Percentiles rank a stretch among this genome's conserved stretches.
Evolutionary conservation across 2,329 filamentous ascomycete species (phyloP).

Genomic region (Colletotrichum camelliae): DNA sequence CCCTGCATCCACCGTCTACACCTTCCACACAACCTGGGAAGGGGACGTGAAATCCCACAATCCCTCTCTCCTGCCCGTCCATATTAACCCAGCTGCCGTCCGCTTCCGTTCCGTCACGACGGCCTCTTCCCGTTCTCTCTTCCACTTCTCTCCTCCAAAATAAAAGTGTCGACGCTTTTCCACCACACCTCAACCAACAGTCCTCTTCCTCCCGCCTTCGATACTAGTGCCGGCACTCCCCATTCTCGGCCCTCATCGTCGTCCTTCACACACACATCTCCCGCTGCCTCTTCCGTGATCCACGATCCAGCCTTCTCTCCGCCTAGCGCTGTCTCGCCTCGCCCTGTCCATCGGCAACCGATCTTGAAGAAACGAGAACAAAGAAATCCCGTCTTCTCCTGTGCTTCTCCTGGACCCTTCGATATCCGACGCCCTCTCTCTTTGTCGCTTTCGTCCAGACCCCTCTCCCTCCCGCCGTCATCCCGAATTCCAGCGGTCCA

Average conservation of each 20-base stretch:
- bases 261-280: neutral
- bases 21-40: neutral
- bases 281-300: neutral
- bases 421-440: constrained; percentile 1
- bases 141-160: neutral
- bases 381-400: neutral
- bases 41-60: neutral
- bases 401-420: constrained; percentile 3
- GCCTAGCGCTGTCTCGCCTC: constrained; percentile 20
- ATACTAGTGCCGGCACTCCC: neutral
- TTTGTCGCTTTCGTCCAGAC: constrained; percentile 18
- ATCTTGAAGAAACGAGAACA: neutral
- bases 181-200: neutral
- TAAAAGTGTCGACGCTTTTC: neutral
- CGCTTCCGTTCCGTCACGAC: constrained; percentile 6
- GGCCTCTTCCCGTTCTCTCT: neutral
- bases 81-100: constrained; percentile 20
- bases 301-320: constrained; percentile 8
- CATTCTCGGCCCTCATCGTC: neutral
- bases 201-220: neutral
- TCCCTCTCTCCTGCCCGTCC: constrained; percentile 6
- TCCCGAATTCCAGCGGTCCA: constrained; percentile 3
- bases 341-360: neutral
- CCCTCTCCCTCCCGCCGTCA: neutral
- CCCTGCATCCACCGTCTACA: neutral